Evolutionary conservation across 2,329 filamentous ascomycete species (phyloP).

Genomic region (Dothidotthia symphoricarpi): DNA sequence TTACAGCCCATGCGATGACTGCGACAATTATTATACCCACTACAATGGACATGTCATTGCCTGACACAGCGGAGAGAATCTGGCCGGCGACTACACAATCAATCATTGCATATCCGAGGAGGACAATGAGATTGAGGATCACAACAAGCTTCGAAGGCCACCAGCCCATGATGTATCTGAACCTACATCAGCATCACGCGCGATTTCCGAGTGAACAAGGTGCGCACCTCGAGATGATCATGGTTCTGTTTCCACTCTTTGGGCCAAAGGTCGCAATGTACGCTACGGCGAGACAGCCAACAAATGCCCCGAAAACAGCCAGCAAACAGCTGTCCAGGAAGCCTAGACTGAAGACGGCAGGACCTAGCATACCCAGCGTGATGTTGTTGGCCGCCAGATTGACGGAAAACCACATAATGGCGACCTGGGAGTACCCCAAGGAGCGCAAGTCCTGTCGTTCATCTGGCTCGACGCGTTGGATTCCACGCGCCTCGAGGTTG

Average conservation of each 20-base stretch:
- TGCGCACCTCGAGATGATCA: constrained; percentile 54
- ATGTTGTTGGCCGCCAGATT: constrained; percentile 65
- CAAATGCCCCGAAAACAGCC: constrained; percentile 57
- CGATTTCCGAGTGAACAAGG: too few relatives aligned
- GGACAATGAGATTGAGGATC: constrained; percentile 60
- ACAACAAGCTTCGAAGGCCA: constrained; percentile 64
- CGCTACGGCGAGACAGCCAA: constrained; percentile 56
- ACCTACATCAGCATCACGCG: constrained; percentile 47
- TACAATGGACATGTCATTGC: constrained; percentile 59
- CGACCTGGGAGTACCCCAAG: constrained; percentile 57
- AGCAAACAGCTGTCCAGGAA: constrained; percentile 58
- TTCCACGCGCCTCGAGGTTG: constrained; percentile 60
- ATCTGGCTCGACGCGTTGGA: constrained; percentile 56
- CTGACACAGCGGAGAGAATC: constrained; percentile 64
- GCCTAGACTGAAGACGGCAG: constrained; percentile 57
- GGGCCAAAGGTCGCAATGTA: constrained; percentile 64
- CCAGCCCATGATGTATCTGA: constrained; percentile 62
- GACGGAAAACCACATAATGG: constrained; percentile 61
- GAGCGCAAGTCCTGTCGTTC: constrained; percentile 55
- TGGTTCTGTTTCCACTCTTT: constrained; percentile 60
- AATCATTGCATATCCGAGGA: constrained; percentile 63
- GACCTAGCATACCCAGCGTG: constrained; percentile 63
- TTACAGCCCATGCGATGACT: constrained; percentile 61
- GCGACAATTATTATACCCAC: constrained; percentile 67
- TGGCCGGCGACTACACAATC: constrained; percentile 67